These are phyloP conservation scores for Exophiala xenobiotica DNA, from an alignment of 2,329 filamentous ascomycete genomes.

Conservation along the genomic window DNA sequence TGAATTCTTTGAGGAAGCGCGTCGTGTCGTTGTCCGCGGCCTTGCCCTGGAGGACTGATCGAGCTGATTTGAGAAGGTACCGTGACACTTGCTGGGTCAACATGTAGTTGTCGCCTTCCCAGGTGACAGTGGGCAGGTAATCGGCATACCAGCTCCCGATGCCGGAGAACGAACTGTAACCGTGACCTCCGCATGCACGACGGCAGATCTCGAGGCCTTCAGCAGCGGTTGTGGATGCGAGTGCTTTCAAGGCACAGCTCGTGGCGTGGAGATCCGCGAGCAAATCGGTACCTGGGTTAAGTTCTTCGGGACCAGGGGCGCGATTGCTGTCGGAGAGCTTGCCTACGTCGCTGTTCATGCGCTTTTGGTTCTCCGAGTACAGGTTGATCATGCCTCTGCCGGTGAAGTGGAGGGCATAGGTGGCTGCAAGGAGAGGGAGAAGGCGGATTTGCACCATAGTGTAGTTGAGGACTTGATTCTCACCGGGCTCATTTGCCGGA, in stretches of 20 bases:
- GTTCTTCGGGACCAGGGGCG: constrained; percentile 67
- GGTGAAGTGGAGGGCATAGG: constrained; percentile 77
- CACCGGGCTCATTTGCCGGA: constrained; percentile 55
- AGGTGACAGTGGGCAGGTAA: constrained; percentile 69
- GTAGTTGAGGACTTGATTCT: constrained; percentile 77
- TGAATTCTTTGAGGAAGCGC: constrained; percentile 64
- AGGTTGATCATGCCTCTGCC: constrained; percentile 73
- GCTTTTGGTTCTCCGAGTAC: constrained; percentile 70
- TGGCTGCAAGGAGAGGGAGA: constrained; percentile 69
- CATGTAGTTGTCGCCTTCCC: constrained; percentile 83
- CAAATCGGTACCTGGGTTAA: constrained; percentile 63
- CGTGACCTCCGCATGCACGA: constrained; percentile 73
- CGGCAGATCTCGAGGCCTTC: constrained; percentile 74
- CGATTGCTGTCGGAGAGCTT: constrained; percentile 48
- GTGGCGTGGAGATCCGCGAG: constrained; percentile 74
- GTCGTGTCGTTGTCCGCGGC: constrained; percentile 67
- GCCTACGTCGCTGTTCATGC: constrained; percentile 54
- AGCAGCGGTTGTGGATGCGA: constrained; percentile 68
- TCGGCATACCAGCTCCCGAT: constrained; percentile 74
- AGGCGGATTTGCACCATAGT: constrained; percentile 77
- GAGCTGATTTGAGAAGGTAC: constrained; percentile 73
- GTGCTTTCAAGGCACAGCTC: constrained; percentile 72
- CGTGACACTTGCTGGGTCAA: constrained; percentile 75
- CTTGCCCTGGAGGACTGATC: constrained; percentile 65
- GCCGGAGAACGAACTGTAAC: constrained; percentile 73